Base-by-base conservation (phyloP, 331 rosid genomes). In the Quercus lobata region DNA sequence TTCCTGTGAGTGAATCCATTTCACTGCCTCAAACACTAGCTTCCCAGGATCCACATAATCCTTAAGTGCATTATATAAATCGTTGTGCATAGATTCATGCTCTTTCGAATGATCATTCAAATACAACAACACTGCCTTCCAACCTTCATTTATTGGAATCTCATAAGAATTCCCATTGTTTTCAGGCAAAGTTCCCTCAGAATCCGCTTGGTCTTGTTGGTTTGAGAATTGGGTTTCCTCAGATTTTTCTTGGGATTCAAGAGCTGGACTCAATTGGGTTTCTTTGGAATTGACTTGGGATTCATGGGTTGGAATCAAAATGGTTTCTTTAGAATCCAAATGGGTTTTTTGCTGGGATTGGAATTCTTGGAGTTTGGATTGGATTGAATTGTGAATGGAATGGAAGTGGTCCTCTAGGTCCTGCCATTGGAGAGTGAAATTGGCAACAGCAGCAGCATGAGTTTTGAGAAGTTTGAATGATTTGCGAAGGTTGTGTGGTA, bases 341-440 rank as follows among this genome's bases (percentile, higher is more conserved):
- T 41, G 78, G 72, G 49, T 4, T 11, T 66, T 44, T 34, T 68
- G 37, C 5, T 34, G 53, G 27, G 72, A 34, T 19, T 66, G 72
- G 52, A 9, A 4, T 18, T 68, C 52, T 29, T 30, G 44, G 21
- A 75, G 75, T 53, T 68, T 75, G 66, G 85, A 32, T 49, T 80
- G 82, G 19, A 86, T 80, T 12, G 81, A 73, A 6, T 56, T 41
- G 78, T 73, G 46, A 78, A 86, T 76, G 75, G 55, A 80, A 68
- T 35, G 37, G 57, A 83, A 73, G 83, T 86, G 79, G 18, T 83
- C 87, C 49, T 78, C 84, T 34, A 86, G 83, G 61, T 81, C 87
- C 77, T 86, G 89, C 87, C 87, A 80, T 57, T 80, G 83, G 82
- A 86, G 87, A 65, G 85, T 78, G 61, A 83, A 83, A 56, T 80